These are phyloP conservation scores for Abelmoschus esculentus DNA, from an alignment of 345 rosid species.

Conservation along the genomic window DNA sequence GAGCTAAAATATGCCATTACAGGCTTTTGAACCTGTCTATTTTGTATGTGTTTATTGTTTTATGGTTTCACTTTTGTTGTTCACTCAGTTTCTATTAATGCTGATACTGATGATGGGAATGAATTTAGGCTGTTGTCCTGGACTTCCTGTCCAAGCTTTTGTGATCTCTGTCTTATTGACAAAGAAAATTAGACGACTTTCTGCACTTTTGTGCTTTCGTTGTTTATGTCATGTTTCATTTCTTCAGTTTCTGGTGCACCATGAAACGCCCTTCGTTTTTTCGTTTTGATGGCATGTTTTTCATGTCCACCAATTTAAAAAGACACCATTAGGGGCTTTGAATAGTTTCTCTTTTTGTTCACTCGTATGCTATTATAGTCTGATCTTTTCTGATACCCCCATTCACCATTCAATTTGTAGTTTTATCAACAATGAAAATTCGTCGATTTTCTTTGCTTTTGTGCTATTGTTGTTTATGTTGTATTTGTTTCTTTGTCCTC, in stretches of 20 bases:
- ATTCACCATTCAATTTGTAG: background rate
- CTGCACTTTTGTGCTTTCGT: background rate
- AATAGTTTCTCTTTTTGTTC: background rate
- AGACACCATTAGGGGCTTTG: too few relatives aligned
- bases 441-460: background rate
- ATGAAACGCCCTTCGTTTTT: slow-evolving; percentile 40
- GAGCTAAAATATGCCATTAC: background rate
- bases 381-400: background rate
- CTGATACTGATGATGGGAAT: background rate
- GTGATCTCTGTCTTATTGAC: background rate
- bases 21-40: background rate
- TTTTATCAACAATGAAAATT: background rate
- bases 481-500: slow-evolving; percentile 13
- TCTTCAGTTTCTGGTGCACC: slow-evolving; percentile 50
- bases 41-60: background rate
- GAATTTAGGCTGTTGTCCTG: background rate
- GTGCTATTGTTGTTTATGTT: slow-evolving; percentile 1
- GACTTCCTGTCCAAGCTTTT: background rate
- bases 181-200: background rate
- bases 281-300: too few relatives aligned
- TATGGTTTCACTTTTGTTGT: background rate
- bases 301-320: too few relatives aligned
- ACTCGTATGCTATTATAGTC: background rate
- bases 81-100: background rate
- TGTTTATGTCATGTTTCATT: slow-evolving; percentile 3